Base-by-base conservation (phyloP, 805 yeast species). In the Teunomyces stri region DNA sequence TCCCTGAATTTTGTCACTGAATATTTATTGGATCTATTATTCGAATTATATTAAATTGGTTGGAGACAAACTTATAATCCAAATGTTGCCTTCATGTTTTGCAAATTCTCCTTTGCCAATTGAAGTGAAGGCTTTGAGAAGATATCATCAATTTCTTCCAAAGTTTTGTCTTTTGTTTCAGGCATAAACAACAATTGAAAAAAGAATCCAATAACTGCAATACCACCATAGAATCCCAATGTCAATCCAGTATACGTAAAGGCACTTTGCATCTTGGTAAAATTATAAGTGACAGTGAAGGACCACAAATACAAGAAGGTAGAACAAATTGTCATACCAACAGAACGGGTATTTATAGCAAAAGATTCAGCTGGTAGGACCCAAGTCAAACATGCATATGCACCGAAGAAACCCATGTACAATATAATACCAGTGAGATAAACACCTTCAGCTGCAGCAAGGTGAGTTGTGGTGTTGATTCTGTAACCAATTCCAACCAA, bases 111-210 rank as follows among this genome's bases (percentile, higher is more conserved):
- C 21, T 55, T 60, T n/a, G 70, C 67, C 39, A 74, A 47, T 18
- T 64, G 59, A 40, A 56, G 43, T 2, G 86, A 72, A 21, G 81
- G 71, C 58, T 69, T 75, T 45, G 73, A 65, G 68, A 82, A 83
- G 42, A 83, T 68, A 43, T 78, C 83, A 59, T 84, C 89, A 50
- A 84, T 79, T 65, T 84, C 89, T 66, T 84, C 90, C 60, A 84
- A 74, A 11, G 89, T 81, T 67, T 78, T 80, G 56, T 79, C 84
- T 67, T 83, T 84, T 30, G 89, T 84, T 66, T 85, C 89, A 33
- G 85, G 87, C 78, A 82, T 81, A 65, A 81, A 79, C 51, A 81
- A 59, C 25, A 63, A 51, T 62, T 79, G 83, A 62, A 79, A 79
- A 45, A 78, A 56, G 55, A 76, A 65, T 45, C 85, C 87, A 25